These are phyloP conservation scores for Tetrahymena malaccensis DNA, from an alignment of 73 alveolate genomes.

Conservation along the genomic window DNA sequence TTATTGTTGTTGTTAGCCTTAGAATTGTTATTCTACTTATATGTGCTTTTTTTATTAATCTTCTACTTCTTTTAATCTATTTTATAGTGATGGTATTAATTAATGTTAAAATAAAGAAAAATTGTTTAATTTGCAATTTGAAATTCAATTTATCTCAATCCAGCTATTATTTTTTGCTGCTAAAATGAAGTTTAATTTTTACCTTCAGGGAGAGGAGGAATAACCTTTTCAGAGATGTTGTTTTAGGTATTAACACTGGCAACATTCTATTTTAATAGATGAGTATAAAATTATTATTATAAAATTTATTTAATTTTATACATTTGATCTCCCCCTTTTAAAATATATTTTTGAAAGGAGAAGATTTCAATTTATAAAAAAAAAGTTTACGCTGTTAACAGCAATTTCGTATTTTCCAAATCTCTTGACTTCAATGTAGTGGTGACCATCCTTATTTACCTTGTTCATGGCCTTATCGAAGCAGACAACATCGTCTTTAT, in stretches of 20 bases:
- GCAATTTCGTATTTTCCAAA: not conserved
- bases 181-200: not conserved
- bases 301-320: not conserved
- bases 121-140: no score
- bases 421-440: not conserved
- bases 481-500: not conserved
- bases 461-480: not conserved
- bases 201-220: not conserved
- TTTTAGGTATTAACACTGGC: not conserved
- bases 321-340: not conserved
- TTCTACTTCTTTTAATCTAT: not conserved
- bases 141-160: no score
- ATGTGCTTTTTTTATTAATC: not conserved
- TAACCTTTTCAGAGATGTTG: not conserved
- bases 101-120: not conserved
- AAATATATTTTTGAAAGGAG: not conserved
- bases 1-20: not conserved
- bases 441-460: not conserved
- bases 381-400: no score
- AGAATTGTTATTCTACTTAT: not conserved
- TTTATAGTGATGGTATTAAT: not conserved
- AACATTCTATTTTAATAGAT: not conserved
- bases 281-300: not conserved
- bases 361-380: no score
- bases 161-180: not conserved